Evolutionary conservation across 179 eudicot species (phyloP).

Genomic region (Vitellaria paradoxa): DNA sequence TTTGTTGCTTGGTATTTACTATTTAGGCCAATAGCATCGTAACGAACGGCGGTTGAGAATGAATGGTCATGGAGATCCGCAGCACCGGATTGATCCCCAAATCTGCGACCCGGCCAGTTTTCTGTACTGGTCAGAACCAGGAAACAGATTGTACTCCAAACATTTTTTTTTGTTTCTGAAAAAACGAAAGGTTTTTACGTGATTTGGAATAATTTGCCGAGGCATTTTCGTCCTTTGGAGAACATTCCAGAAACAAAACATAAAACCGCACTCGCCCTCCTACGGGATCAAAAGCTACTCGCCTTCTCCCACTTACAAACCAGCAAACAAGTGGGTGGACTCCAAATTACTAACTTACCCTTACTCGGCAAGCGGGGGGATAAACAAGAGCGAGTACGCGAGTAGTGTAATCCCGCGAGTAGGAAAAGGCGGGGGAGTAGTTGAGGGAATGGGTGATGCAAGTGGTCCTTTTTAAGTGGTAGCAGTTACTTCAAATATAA

Average conservation of each 20-base stretch:
- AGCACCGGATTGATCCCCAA: too few species aligned
- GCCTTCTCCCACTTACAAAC: neutral
- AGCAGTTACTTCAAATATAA: slow-evolving; percentile 2
- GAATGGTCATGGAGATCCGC: too few species aligned
- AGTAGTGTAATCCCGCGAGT: neutral
- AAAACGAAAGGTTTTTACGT: neutral
- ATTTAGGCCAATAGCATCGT: too few species aligned
- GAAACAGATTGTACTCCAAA: neutral
- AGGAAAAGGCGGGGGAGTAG: neutral
- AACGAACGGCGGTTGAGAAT: too few species aligned
- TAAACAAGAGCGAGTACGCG: neutral
- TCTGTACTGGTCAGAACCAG: too few species aligned
- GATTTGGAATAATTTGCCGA: neutral
- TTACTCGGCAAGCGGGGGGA: neutral
- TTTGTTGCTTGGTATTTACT: too few species aligned
- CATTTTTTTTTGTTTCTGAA: neutral
- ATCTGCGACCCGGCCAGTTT: too few species aligned
- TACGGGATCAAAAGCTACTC: neutral
- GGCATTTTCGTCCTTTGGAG: slow-evolving; percentile 10
- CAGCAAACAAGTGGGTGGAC: neutral
- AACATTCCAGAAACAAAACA: neutral
- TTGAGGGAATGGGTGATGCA: slow-evolving; percentile 4
- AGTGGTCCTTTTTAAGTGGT: neutral
- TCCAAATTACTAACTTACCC: neutral
- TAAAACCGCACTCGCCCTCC: neutral